A percentile compares a stretch with the other conserved stretches of the same genome.
These are phyloP conservation scores for Setaria viridis DNA, from an alignment of 202 grass and related monocot species.

Conservation along the genomic window DNA sequence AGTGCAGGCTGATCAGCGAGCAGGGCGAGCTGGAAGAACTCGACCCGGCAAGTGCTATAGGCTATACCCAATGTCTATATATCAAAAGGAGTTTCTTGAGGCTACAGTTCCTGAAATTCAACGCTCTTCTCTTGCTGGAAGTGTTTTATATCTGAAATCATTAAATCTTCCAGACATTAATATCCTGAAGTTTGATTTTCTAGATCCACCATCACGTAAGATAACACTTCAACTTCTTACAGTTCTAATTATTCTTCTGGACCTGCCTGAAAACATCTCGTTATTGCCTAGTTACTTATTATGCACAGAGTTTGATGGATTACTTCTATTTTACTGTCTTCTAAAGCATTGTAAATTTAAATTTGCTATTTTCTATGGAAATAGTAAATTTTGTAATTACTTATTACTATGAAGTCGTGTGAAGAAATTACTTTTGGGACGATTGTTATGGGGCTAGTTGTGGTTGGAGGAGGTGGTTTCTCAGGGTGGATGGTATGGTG, in stretches of 20 bases:
- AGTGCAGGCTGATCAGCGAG: conserved; percentile 96
- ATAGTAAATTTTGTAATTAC: conserved; percentile 7
- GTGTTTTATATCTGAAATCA: conserved; percentile 88
- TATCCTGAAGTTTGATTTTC: conserved; percentile 97
- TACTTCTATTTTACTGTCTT: not conserved
- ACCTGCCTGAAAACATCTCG: not conserved
- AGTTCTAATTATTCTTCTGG: conserved; percentile 14
- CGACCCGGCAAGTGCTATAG: conserved; percentile 94
- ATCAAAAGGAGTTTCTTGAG: conserved; percentile 86
- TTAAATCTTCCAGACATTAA: conserved; percentile 89
- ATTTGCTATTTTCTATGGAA: no score
- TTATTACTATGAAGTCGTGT: not conserved
- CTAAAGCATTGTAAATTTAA: not conserved
- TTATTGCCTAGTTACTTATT: not conserved
- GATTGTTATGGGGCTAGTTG: not conserved
- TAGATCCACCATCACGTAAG: conserved; percentile 99
- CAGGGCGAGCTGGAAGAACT: conserved; percentile 96
- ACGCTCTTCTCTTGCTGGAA: conserved; percentile 88
- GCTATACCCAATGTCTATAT: conserved; percentile 75
- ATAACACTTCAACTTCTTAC: conserved; percentile 44
- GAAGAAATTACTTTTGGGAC: not conserved
- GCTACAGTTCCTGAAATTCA: conserved; percentile 94
- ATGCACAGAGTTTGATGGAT: not conserved
- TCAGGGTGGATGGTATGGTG: not conserved
- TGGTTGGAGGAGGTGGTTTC: not conserved